phyloP scores from a whole-genome alignment of 1,284 basidiomycete species.

The Trichosporon sp. region DNA sequence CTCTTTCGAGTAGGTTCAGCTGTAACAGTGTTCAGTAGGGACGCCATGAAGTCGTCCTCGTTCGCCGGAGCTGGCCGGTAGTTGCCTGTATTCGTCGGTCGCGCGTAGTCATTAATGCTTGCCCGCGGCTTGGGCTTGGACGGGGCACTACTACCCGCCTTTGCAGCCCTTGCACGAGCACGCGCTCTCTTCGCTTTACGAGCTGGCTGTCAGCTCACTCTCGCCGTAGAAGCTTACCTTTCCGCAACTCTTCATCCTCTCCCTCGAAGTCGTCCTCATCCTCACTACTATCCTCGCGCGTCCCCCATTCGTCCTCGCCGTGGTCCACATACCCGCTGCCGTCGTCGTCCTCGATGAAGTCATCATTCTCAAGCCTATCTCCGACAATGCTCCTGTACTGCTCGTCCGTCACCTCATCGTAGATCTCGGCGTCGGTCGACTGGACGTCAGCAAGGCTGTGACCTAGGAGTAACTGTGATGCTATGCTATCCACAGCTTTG shows the following conservation, averaged over 20 bases:
- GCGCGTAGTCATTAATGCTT: constrained; percentile 37
- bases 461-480: no score
- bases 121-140: constrained; percentile 49
- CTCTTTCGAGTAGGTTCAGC: constrained; percentile 56
- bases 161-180: constrained; percentile 24
- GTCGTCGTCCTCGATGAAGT: constrained; percentile 92
- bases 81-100: constrained; percentile 57
- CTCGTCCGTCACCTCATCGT: constrained; percentile 88
- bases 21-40: constrained; percentile 54
- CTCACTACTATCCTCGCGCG: constrained; percentile 48
- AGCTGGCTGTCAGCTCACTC: constrained; percentile 19
- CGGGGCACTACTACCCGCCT: constrained; percentile 26
- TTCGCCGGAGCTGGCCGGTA: constrained; percentile 71
- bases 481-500: no score
- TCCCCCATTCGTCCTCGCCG: constrained; percentile 87
- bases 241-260: constrained; percentile 42
- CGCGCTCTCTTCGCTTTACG: constrained; percentile 37
- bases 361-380: constrained; percentile 77
- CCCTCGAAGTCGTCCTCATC: constrained; percentile 49
- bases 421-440: constrained; percentile 65
- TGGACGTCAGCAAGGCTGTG: constrained; percentile 13
- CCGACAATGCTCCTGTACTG: constrained; percentile 83
- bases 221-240: constrained; percentile 24
- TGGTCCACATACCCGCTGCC: constrained; percentile 89
- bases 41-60: constrained; percentile 80